phyloP scores from a whole-genome alignment of 257 asterid genomes.

The Apocynum venetum region DNA sequence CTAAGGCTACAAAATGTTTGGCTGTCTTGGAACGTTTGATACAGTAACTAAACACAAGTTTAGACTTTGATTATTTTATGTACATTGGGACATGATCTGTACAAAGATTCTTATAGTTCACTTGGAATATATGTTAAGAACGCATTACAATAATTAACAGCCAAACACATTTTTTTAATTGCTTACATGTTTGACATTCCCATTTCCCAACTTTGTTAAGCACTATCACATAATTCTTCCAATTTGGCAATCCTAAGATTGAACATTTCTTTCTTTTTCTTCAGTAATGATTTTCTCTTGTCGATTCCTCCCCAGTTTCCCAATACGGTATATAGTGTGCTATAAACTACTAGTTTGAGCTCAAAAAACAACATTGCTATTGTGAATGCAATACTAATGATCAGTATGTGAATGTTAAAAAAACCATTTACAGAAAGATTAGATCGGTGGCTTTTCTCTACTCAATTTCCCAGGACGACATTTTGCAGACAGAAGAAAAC shows the following conservation, averaged over 20 bases:
- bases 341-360: no score
- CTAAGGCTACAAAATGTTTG: no score
- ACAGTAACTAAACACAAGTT: no score
- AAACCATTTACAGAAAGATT: background rate
- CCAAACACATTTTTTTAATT: conserved; percentile 24
- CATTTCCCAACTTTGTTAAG: conserved; percentile 17
- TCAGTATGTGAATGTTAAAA: background rate
- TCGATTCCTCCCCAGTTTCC: background rate
- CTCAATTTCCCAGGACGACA: conserved; percentile 23
- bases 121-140: conserved; percentile 12
- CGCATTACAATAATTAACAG: conserved; percentile 38
- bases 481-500: conserved; percentile 9
- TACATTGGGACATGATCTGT: conserved; percentile 32
- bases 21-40: no score
- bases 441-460: background rate
- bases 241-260: conserved; percentile 11
- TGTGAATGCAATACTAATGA: background rate
- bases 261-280: background rate
- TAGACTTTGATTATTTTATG: no score
- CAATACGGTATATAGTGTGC: background rate
- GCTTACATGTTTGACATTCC: conserved; percentile 15
- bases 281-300: background rate
- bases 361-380: no score
- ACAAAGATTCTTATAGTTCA: conserved; percentile 37
- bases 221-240: no score